These are phyloP conservation scores for Aspergillus cristatus DNA, from an alignment of 495 filamentous ascomycete species.

Conservation along the genomic window DNA sequence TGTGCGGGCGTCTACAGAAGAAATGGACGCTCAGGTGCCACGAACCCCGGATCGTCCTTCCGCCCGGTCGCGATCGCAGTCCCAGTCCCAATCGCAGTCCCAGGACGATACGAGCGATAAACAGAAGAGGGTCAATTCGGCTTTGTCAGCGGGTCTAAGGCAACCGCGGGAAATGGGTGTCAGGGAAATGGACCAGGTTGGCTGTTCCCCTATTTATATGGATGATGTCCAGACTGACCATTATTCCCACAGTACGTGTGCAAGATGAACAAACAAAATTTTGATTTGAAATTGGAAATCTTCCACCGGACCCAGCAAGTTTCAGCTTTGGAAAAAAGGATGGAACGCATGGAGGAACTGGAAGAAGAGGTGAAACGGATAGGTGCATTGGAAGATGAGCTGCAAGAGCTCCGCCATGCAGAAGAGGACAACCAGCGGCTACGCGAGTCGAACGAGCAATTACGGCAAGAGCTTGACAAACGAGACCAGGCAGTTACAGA, in stretches of 20 bases:
- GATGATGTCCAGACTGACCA: constrained; percentile 5
- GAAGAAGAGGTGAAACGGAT: constrained; percentile 59
- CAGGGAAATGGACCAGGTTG: constrained; percentile 41
- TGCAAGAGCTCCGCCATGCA: constrained; percentile 52
- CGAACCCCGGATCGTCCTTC: constrained; percentile 24
- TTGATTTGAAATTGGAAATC: constrained; percentile 79
- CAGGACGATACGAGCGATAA: constrained; percentile 33
- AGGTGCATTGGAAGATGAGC: constrained; percentile 50
- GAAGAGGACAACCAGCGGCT: constrained; percentile 38
- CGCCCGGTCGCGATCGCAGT: constrained; percentile 8
- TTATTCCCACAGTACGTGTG: constrained; percentile 33
- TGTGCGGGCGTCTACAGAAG: constrained; percentile 19
- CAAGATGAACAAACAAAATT: constrained; percentile 77
- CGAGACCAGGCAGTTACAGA: constrained; percentile 72
- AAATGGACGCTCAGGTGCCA: constrained; percentile 13
- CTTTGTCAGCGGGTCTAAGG: constrained; percentile 15
- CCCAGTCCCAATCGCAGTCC: constrained; percentile 10
- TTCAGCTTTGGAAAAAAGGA: constrained; percentile 55
- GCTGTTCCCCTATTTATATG: constrained; percentile 3
- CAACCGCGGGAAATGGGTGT: constrained; percentile 41
- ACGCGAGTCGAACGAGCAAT: constrained; percentile 52
- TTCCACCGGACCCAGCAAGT: constrained; percentile 61
- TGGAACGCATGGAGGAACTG: constrained; percentile 57
- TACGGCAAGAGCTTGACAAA: constrained; percentile 62
- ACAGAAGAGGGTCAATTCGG: constrained; percentile 20